Conservation (phyloP, 192 early-diverging fungal species). For the Lobulomyces angularis region DNA sequence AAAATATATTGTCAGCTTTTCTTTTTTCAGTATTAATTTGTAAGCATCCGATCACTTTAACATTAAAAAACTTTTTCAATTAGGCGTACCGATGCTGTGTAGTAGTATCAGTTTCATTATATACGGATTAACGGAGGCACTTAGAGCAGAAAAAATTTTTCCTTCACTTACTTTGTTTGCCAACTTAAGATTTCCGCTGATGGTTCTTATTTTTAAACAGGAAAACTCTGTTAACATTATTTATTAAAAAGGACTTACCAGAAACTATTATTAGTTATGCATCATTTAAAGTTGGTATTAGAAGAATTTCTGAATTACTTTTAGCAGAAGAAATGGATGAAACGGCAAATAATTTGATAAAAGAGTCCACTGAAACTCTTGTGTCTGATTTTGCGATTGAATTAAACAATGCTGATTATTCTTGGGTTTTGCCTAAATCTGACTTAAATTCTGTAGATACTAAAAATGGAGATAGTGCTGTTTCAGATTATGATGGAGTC, state of each 20-base stretch:
- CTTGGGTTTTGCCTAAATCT: slow-evolving; percentile 45
- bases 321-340: slow-evolving; percentile 50
- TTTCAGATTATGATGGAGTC: neutral
- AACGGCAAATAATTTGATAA: slow-evolving; percentile 21
- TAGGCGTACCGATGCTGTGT: slow-evolving; percentile 28
- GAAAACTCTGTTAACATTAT: too few relatives aligned
- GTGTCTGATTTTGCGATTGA: slow-evolving; percentile 42
- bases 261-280: slow-evolving; percentile 23
- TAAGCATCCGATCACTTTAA: too few relatives aligned
- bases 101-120: slow-evolving; percentile 27
- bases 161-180: slow-evolving; percentile 32
- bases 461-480: too few relatives aligned
- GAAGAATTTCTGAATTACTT: slow-evolving; percentile 35
- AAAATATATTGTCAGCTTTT: too few relatives aligned
- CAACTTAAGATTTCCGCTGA: slow-evolving; percentile 33
- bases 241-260: too few relatives aligned
- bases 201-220: too few relatives aligned
- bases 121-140: slow-evolving; percentile 20
- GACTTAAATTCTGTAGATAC: too few relatives aligned
- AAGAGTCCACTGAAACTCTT: too few relatives aligned
- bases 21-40: too few relatives aligned
- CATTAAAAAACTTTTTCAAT: too few relatives aligned
- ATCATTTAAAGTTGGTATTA: slow-evolving; percentile 35
- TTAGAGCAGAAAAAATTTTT: slow-evolving; percentile 29
- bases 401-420: slow-evolving; percentile 46